Conservation (phyloP, 495 filamentous ascomycete genomes). For the Aspergillus ostianus region DNA sequence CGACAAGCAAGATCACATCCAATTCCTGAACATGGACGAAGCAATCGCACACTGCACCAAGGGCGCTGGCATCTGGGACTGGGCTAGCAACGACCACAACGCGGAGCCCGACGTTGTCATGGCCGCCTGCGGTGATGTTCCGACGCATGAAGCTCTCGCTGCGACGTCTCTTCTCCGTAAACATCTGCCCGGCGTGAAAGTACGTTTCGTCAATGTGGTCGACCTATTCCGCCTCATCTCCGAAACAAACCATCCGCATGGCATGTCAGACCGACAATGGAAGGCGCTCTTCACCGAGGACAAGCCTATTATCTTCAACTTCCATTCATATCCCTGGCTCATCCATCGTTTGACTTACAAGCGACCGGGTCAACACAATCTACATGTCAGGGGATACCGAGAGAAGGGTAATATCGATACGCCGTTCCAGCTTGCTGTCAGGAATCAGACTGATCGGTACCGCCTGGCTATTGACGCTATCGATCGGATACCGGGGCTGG, state of each 20-base stretch:
- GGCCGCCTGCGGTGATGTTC: conserved; percentile 68
- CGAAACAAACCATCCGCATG: conserved; percentile 63
- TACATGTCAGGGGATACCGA: conserved; percentile 70
- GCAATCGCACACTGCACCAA: conserved; percentile 70
- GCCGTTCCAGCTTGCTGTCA: conserved; percentile 67
- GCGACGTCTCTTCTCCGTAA: conserved; percentile 64
- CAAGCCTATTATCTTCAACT: conserved; percentile 73
- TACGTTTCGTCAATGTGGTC: conserved; percentile 73
- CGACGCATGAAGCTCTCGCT: conserved; percentile 66
- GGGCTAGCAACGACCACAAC: conserved; percentile 57
- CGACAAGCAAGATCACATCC: conserved; percentile 73
- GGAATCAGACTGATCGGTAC: conserved; percentile 70
- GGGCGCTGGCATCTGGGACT: conserved; percentile 60
- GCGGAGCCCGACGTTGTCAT: conserved; percentile 67
- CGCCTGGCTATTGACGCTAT: conserved; percentile 72
- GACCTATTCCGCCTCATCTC: conserved; percentile 74
- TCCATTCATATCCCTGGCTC: conserved; percentile 76
- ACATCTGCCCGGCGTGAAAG: conserved; percentile 62
- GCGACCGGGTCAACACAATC: conserved; percentile 57
- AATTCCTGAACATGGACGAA: conserved; percentile 66
- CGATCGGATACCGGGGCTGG: conserved; percentile 55
- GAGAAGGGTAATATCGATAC: conserved; percentile 81
- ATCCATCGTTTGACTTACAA: conserved; percentile 71
- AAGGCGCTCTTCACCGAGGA: conserved; percentile 62
- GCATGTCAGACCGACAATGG: conserved; percentile 61